Evolutionary conservation across 2,329 filamentous ascomycete species (phyloP).

Genomic region (Trichoderma sp.): DNA sequence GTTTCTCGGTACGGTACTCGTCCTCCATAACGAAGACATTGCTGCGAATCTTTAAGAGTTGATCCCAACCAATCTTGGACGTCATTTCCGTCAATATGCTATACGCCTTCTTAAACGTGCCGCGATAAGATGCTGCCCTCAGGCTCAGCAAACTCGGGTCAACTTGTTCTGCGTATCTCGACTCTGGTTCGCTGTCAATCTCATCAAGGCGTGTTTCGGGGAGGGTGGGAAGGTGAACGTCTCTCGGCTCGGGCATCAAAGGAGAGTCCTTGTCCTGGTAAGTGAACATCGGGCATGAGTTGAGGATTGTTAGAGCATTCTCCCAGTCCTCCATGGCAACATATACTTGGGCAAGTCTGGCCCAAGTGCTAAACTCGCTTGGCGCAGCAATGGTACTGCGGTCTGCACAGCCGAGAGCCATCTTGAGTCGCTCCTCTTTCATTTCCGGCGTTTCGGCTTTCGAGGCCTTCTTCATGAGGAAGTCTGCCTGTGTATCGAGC

Average conservation of each 20-base stretch:
- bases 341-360: constrained; percentile 87
- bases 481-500: constrained; percentile 89
- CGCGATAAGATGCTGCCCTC: constrained; percentile 84
- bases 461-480: constrained; percentile 78
- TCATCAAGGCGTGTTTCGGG: constrained; percentile 90
- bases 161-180: constrained; percentile 77
- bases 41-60: constrained; percentile 88
- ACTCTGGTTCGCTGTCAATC: constrained; percentile 86
- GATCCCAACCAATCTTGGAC: constrained; percentile 95
- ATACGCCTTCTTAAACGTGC: constrained; percentile 94
- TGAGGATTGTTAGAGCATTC: constrained; percentile 87
- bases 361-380: constrained; percentile 97
- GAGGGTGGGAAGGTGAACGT: constrained; percentile 81
- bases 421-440: constrained; percentile 67
- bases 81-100: constrained; percentile 93
- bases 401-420: constrained; percentile 91
- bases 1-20: constrained; percentile 88
- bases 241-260: constrained; percentile 86
- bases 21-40: constrained; percentile 99
- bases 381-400: constrained; percentile 91
- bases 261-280: constrained; percentile 98
- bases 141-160: constrained; percentile 83
- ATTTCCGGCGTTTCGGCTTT: constrained; percentile 51
- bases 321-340: constrained; percentile 95
- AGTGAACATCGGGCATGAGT: constrained; percentile 99